phyloP scores from a whole-genome alignment of 2,329 filamentous ascomycete genomes.

The Diaporthe aspalathi region DNA sequence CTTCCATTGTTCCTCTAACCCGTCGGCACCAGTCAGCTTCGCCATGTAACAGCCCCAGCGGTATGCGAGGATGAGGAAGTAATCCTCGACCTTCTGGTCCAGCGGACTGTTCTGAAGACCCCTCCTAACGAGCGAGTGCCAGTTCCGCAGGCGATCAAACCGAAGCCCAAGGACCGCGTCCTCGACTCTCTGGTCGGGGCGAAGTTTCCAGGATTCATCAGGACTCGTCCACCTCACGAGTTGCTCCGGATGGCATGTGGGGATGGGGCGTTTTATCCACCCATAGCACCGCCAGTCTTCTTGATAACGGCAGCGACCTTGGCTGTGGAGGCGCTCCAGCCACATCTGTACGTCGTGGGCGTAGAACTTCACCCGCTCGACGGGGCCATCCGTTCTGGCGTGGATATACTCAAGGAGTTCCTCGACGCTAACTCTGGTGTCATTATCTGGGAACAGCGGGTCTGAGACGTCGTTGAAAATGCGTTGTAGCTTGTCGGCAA shows the following conservation, averaged over 20 bases:
- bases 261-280: constrained; percentile 44
- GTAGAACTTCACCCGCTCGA: constrained; percentile 44
- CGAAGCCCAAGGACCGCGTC: constrained; percentile 27
- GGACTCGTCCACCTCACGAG: constrained; percentile 44
- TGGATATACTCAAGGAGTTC: constrained; percentile 47
- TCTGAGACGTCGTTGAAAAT: constrained; percentile 48
- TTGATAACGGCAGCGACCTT: constrained; percentile 44
- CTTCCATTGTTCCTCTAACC: constrained; percentile 16
- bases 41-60: constrained; percentile 31
- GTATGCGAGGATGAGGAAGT: constrained; percentile 35
- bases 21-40: constrained; percentile 11
- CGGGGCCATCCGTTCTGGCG: constrained; percentile 40
- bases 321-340: constrained; percentile 45
- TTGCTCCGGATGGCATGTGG: constrained; percentile 49
- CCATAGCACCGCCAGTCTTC: constrained; percentile 43
- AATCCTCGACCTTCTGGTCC: constrained; percentile 6
- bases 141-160: constrained; percentile 30
- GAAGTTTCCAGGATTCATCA: not conserved
- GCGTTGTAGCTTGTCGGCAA: constrained; percentile 48
- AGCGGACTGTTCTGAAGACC: not conserved
- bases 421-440: constrained; percentile 44
- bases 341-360: constrained; percentile 47
- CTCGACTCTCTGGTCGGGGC: constrained; percentile 1
- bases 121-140: constrained; percentile 28
- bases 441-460: constrained; percentile 42